Conservation (phyloP, 1,284 basidiomycete genomes). For the Moesziomyces globuligerus region DNA sequence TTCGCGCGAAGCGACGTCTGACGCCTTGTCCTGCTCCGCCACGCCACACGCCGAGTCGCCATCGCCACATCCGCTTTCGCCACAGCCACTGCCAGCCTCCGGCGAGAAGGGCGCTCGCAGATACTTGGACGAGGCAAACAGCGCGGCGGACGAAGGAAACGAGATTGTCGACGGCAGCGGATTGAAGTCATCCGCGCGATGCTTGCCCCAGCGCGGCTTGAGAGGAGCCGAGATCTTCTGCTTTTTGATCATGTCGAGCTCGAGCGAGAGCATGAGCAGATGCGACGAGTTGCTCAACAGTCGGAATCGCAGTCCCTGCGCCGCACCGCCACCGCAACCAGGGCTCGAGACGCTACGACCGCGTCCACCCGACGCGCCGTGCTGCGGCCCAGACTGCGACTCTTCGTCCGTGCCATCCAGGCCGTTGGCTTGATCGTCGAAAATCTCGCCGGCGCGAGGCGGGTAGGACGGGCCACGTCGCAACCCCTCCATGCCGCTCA, state of each 20-base stretch:
- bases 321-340: conserved; percentile 3
- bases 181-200: conserved; percentile 56
- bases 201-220: conserved; percentile 63
- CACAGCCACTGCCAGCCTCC: not conserved
- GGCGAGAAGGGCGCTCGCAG: conserved; percentile 21
- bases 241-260: conserved; percentile 65
- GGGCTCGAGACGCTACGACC: conserved; percentile 15
- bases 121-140: conserved; percentile 13
- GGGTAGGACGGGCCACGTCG: conserved; percentile 44
- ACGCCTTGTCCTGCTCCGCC: not conserved
- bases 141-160: conserved; percentile 6
- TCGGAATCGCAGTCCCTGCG: conserved; percentile 42
- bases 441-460: conserved; percentile 33
- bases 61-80: conserved; percentile 7
- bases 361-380: conserved; percentile 1
- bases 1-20: not conserved
- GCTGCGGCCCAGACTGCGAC: not conserved
- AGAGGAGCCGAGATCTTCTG: conserved; percentile 64
- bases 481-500: conserved; percentile 19
- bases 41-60: conserved; percentile 5
- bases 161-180: conserved; percentile 35
- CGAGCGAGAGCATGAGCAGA: conserved; percentile 64
- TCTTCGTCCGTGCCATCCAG: conserved; percentile 4
- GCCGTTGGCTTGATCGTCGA: conserved; percentile 9
- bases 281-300: conserved; percentile 63